phyloP scores from a whole-genome alignment of 2,329 filamentous ascomycete genomes.

The Cyclaneusma minus region DNA sequence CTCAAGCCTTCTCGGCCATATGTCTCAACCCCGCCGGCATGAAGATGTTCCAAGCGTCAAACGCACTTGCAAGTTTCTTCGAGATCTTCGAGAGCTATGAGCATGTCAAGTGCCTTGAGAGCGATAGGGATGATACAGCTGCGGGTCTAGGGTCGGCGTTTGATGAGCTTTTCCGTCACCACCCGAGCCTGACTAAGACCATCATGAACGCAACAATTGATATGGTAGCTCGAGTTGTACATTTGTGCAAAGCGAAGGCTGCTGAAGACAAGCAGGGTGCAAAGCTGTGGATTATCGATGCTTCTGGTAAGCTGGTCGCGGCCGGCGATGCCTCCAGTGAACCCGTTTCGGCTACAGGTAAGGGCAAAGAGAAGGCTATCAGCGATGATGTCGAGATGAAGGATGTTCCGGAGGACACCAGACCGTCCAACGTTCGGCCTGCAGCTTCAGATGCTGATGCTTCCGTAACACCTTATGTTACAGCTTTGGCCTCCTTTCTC shows the following conservation, averaged over 20 bases:
- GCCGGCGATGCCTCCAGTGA: slow-evolving; percentile 28
- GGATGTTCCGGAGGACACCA: slow-evolving; percentile 26
- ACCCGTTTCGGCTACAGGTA: slow-evolving; percentile 14
- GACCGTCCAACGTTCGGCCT: slow-evolving; percentile 12
- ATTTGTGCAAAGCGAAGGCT: slow-evolving; percentile 58
- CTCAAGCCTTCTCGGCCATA: slow-evolving; percentile 81
- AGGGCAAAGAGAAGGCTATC: slow-evolving; percentile 23
- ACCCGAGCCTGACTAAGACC: slow-evolving; percentile 64
- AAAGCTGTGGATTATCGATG: slow-evolving; percentile 53
- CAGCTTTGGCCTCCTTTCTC: slow-evolving; percentile 64
- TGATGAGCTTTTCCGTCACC: slow-evolving; percentile 88
- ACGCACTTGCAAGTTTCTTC: slow-evolving; percentile 73
- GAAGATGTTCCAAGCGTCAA: slow-evolving; percentile 70
- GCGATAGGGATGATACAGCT: slow-evolving; percentile 54
- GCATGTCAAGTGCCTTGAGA: slow-evolving; percentile 73
- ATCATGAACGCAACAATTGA: slow-evolving; percentile 78
- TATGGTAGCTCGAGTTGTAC: slow-evolving; percentile 71
- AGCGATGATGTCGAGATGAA: slow-evolving; percentile 49
- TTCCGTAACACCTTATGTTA: slow-evolving; percentile 55
- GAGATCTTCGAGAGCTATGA: slow-evolving; percentile 91
- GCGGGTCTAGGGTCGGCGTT: slow-evolving; percentile 68
- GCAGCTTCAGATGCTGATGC: slow-evolving; percentile 2
- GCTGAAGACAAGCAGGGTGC: slow-evolving; percentile 57
- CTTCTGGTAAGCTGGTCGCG: slow-evolving; percentile 40
- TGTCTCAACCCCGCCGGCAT: slow-evolving; percentile 81